A percentile compares a stretch with the other conserved stretches of the same genome.
phyloP scores from a whole-genome alignment of 441 rosid species.

The Hura crepitans region DNA sequence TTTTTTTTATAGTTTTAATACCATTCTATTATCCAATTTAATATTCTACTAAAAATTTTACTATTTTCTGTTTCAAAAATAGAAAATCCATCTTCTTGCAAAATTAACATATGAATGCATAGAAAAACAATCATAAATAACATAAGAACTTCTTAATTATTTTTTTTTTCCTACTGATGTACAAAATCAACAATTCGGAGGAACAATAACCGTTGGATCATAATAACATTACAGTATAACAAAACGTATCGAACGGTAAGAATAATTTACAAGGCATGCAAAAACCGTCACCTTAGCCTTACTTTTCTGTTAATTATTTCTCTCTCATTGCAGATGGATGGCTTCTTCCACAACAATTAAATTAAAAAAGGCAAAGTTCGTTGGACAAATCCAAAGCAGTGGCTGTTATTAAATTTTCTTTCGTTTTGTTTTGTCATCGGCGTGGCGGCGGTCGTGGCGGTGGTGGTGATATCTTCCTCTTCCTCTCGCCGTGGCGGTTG shows the following conservation, averaged over 20 bases:
- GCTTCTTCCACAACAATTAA: not conserved
- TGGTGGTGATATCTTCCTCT: not conserved
- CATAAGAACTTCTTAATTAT: no score
- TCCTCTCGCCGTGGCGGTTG: slow-evolving; percentile 8
- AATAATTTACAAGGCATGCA: not conserved
- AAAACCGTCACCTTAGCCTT: slow-evolving; percentile 22
- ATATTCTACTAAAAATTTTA: no score
- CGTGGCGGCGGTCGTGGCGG: slow-evolving; percentile 9
- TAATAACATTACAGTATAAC: not conserved
- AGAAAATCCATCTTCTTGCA: no score
- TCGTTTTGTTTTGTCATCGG: not conserved
- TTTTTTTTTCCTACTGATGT: not conserved
- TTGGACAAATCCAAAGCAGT: slow-evolving; percentile 22
- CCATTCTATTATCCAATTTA: no score
- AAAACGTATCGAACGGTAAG: not conserved
- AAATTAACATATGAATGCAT: no score
- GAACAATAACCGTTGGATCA: slow-evolving; percentile 5
- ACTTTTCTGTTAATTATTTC: slow-evolving; percentile 4
- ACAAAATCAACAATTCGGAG: not conserved
- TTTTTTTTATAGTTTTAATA: no score
- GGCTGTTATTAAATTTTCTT: not conserved
- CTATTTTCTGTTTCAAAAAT: no score
- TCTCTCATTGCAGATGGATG: slow-evolving; percentile 7
- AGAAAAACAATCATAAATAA: no score
- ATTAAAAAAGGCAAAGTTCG: slow-evolving; percentile 21